phyloP scores from a whole-genome alignment of 2,329 filamentous ascomycete species.

The Aspergillus thermomutatus region DNA sequence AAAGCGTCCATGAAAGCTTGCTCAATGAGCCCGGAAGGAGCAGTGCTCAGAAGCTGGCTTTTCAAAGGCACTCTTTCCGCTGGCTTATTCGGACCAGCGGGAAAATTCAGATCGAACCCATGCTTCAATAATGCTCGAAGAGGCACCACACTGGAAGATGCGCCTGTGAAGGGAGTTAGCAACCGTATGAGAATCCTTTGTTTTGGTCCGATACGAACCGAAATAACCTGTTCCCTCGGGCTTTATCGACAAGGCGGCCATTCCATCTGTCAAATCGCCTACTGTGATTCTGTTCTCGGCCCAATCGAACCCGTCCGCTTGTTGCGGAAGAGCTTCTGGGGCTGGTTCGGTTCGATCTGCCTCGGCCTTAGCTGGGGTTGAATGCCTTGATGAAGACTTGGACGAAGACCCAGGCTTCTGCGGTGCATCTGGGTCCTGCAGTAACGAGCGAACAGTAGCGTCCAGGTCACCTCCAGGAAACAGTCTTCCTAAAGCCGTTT shows the following conservation, averaged over 20 bases:
- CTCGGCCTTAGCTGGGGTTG: slow-evolving; percentile 33
- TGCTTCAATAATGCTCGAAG: slow-evolving; percentile 37
- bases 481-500: slow-evolving; percentile 35
- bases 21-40: slow-evolving; percentile 37
- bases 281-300: slow-evolving; percentile 38
- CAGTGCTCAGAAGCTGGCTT: slow-evolving; percentile 36
- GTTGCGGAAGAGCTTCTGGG: slow-evolving; percentile 44
- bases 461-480: slow-evolving; percentile 40
- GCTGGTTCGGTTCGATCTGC: slow-evolving; percentile 33
- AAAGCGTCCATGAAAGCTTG: slow-evolving; percentile 45
- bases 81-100: slow-evolving; percentile 25
- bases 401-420: slow-evolving; percentile 31
- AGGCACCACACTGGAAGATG: slow-evolving; percentile 40
- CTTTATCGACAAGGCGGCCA: slow-evolving; percentile 40
- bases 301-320: slow-evolving; percentile 40
- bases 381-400: slow-evolving; percentile 37
- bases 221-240: slow-evolving; percentile 41
- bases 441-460: slow-evolving; percentile 35
- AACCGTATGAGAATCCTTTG: not conserved
- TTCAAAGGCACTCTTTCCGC: slow-evolving; percentile 33
- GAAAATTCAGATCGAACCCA: slow-evolving; percentile 39
- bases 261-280: slow-evolving; percentile 38
- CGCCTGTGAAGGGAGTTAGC: slow-evolving; percentile 20
- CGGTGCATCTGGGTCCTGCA: slow-evolving; percentile 33
- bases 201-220: slow-evolving; percentile 18